Evolutionary conservation across 2,329 filamentous ascomycete genomes (phyloP).

Genomic region (Fusarium albosuccineum): DNA sequence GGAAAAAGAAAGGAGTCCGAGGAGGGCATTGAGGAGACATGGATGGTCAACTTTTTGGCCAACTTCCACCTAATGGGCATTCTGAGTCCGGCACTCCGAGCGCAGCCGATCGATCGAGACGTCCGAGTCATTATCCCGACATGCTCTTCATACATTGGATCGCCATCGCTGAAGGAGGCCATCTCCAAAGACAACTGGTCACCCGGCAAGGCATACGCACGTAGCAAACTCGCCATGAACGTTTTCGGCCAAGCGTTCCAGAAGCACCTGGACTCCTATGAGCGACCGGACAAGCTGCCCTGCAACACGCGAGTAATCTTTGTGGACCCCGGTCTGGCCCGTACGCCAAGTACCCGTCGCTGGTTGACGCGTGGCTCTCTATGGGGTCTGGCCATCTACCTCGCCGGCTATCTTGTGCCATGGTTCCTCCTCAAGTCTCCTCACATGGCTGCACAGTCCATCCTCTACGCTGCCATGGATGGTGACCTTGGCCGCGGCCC

Average conservation of each 20-base stretch:
- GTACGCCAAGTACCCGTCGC: slow-evolving; percentile 88
- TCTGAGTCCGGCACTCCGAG: slow-evolving; percentile 87
- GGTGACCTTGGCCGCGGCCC: slow-evolving; percentile 71
- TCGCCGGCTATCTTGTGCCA: slow-evolving; percentile 81
- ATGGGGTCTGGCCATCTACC: slow-evolving; percentile 81
- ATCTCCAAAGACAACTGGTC: slow-evolving; percentile 66
- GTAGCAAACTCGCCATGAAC: slow-evolving; percentile 84
- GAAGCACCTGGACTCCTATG: slow-evolving; percentile 88
- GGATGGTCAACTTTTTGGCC: slow-evolving; percentile 94
- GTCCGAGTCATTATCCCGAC: slow-evolving; percentile 89
- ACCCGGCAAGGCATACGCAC: slow-evolving; percentile 70
- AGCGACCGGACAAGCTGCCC: slow-evolving; percentile 84
- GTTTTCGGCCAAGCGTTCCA: slow-evolving; percentile 92
- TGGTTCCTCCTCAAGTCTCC: slow-evolving; percentile 93
- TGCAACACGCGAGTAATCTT: slow-evolving; percentile 87
- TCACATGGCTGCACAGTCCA: slow-evolving; percentile 85
- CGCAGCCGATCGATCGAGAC: slow-evolving; percentile 93
- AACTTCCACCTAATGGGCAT: slow-evolving; percentile 97
- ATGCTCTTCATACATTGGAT: slow-evolving; percentile 88
- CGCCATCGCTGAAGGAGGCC: slow-evolving; percentile 72
- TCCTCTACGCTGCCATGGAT: slow-evolving; percentile 90
- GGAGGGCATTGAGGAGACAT: slow-evolving; percentile 89
- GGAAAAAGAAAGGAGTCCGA: slow-evolving; percentile 70
- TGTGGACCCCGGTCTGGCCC: slow-evolving; percentile 85
- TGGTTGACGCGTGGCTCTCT: slow-evolving; percentile 90